Base-by-base conservation (phyloP, 2,329 filamentous ascomycete genomes). In the Diaporthe nobilis region DNA sequence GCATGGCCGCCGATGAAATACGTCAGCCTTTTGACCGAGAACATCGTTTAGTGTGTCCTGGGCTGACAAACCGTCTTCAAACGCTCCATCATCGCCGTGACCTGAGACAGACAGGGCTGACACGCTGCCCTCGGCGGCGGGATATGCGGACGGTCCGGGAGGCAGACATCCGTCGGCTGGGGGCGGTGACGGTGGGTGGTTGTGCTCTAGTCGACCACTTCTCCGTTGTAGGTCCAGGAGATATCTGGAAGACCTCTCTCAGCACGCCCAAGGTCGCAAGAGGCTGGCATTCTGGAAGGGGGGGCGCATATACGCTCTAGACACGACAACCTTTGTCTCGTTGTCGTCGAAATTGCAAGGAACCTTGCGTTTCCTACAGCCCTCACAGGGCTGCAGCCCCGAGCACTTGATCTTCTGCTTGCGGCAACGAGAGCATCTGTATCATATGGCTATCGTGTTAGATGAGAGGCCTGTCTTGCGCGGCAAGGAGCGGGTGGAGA, bases 251-350 rank as follows among this genome's bases (percentile, higher is more conserved):
- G 67, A 49, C 37, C 55, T 53, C 58, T 53, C 42, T 63, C 58
- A 73, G 58, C 47, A 65, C 60, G 71, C 65, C 51, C 47, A 28
- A 65, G 28, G 60, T 53, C 20, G 57, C 8, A 55, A 37, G 58
- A 73, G 70, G 15, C 39, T 72, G 57, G 28, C 49, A 55, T 70
- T 55, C 49, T 70, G 65, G 65, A 70, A 65, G 34, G 34, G 34
- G 34, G 73, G 55, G 25, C 8, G 71, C 55, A 78, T 81, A 72
- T 78, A 87, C 87, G 85, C 85, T 81, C 83, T 82, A 20, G 87
- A 87, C 5, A 89, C 87, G 5, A 89, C 79, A 20, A 89, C 82
- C 77, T 88, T 88, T 68, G 88, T 85, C 51, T 87, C 85, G n/a
- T 83, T 82, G 53, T 87, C 85, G 75, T 87, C 85, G 70, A 87